phyloP scores from a whole-genome alignment of 768 basidiomycete genomes.

The Paxillus involutus region DNA sequence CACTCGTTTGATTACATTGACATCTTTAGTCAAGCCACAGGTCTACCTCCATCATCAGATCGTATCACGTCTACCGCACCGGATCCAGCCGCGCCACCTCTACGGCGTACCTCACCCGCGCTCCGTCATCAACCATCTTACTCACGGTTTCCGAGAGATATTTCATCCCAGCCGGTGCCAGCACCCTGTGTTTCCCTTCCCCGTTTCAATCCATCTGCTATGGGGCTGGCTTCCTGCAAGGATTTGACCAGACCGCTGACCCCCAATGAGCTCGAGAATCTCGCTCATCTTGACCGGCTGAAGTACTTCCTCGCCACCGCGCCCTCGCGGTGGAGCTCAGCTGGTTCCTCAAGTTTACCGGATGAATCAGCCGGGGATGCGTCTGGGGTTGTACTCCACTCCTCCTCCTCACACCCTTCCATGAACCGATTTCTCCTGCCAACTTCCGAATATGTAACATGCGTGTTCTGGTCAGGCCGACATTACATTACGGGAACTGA shows the following conservation, averaged over 20 bases:
- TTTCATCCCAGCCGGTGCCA: constrained; percentile 8
- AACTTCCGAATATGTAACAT: constrained; percentile 83
- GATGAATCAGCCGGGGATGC: constrained; percentile 14
- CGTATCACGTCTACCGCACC: not conserved
- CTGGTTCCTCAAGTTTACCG: constrained; percentile 29
- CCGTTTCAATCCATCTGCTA: constrained; percentile 17
- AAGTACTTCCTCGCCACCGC: constrained; percentile 90
- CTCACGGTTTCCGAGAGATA: constrained; percentile 12
- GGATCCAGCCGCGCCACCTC: constrained; percentile 5
- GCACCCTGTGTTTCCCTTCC: constrained; percentile 3
- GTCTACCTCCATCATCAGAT: constrained; percentile 5
- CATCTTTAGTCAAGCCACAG: not conserved
- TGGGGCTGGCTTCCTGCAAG: constrained; percentile 27
- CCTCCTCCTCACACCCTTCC: constrained; percentile 65
- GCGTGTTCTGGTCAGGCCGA: constrained; percentile 88
- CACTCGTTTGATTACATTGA: not conserved
- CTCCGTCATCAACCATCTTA: constrained; percentile 6
- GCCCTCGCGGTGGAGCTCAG: constrained; percentile 66
- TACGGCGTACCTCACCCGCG: not conserved
- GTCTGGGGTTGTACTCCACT: constrained; percentile 34
- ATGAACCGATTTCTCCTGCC: constrained; percentile 89
- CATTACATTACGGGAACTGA: constrained; percentile 97
- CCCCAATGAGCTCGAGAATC: constrained; percentile 62
- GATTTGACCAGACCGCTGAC: constrained; percentile 50
- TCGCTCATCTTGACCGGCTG: constrained; percentile 77